Percentiles rank a stretch among this genome's conserved stretches.
Conservation (phyloP, 2,329 filamentous ascomycete genomes). For the Sclerotinia spermophila region DNA sequence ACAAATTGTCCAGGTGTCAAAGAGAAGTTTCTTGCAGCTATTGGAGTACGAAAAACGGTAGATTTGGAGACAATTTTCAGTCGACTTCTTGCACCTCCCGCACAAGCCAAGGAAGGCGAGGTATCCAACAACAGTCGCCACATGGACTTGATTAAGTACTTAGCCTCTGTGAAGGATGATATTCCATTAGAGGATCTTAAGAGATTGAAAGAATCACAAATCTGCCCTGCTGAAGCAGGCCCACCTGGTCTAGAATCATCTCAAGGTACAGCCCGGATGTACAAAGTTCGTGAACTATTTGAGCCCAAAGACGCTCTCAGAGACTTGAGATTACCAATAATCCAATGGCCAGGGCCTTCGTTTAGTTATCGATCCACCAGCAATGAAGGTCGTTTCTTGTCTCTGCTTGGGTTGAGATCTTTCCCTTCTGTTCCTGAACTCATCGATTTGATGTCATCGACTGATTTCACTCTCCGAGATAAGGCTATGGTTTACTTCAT, state of each 20-base stretch:
- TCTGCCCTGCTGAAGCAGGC: conserved; percentile 74
- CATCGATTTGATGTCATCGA: conserved; percentile 69
- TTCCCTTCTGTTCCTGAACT: conserved; percentile 71
- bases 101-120: conserved; percentile 46
- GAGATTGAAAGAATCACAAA: conserved; percentile 70
- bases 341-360: conserved; percentile 73
- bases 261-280: conserved; percentile 52
- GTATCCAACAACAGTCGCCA: conserved; percentile 71
- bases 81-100: conserved; percentile 65
- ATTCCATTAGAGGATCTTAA: conserved; percentile 80
- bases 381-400: conserved; percentile 71
- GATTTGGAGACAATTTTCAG: conserved; percentile 93
- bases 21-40: conserved; percentile 77
- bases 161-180: conserved; percentile 83
- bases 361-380: conserved; percentile 62
- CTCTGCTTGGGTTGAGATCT: conserved; percentile 66
- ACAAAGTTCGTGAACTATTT: conserved; percentile 74
- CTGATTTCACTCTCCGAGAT: conserved; percentile 56
- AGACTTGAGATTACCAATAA: conserved; percentile 66
- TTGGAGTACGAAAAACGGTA: conserved; percentile 93
- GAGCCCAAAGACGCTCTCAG: conserved; percentile 71
- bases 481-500: conserved; percentile 80
- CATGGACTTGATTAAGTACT: conserved; percentile 89
- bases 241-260: conserved; percentile 52
- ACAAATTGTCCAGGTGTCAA: conserved; percentile 75